Evolutionary conservation across 169 alveolate species (phyloP), one percentile per base, ranked within the genome.

Genomic region (Plasmodium inui): DNA sequence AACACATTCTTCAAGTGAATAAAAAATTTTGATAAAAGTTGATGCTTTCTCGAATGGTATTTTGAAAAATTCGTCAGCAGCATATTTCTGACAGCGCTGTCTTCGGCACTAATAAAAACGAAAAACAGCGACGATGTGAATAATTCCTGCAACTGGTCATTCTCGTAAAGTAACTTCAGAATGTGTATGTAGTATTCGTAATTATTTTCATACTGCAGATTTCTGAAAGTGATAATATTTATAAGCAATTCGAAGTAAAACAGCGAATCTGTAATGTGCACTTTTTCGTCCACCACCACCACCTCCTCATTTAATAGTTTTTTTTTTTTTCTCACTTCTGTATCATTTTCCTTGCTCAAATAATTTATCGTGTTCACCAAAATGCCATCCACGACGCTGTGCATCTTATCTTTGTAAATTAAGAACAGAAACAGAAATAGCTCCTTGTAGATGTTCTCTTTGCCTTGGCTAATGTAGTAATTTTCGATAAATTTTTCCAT

Each of bases 401-500:
- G 73, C 92, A 91, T 91, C 76, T 91, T 91, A 26, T 91, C 50
- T 32, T 91, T 91, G 85, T 82, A 91, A 41, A 82, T 91, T 80
- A 91, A 91, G 82, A 91, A 82, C 22, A 91, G 53, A 71, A 91
- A 91, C 57, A 91, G 74, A 50, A 81, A 70, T 41, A 91, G 74
- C 57, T 91, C 95, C 57, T 82, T 91, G 32, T 82, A 82, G 26
- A 91, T 73, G 76, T 78, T 91, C 41, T 89, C 94, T 26, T 81
- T 91, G 50, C 84, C 74, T 2, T 91, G 80, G 84, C 71, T 91
- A 30, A 41, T 82, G 61, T 91, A 91, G 50, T 91, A 82, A 72
- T 78, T 80, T 78, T 91, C 92, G 37, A 91, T 80, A 82, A 82
- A 82, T 91, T 91, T 91, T 91, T 91, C 95, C 71, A 91, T 91